Conservation (phyloP, 73 alveolate species). For the Paraurostyla sp. region DNA sequence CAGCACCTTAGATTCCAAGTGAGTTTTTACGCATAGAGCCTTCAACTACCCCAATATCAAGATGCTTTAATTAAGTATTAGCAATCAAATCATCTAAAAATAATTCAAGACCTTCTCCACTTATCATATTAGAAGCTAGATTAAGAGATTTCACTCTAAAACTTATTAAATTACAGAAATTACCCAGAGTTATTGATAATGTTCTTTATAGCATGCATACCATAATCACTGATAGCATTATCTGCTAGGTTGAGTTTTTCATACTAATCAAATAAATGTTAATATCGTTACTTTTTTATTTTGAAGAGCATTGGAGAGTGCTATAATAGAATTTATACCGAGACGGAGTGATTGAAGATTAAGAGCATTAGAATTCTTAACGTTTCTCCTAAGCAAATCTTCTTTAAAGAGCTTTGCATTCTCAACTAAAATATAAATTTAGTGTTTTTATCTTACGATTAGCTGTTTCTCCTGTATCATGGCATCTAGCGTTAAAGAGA, state of each 20-base stretch:
- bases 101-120: conserved; percentile 95
- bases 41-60: conserved; percentile 95
- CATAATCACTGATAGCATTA: conserved; percentile 95
- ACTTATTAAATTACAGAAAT: neutral
- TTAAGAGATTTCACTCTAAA: conserved; percentile 77
- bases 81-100: conserved; percentile 93
- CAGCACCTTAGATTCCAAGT: conserved; percentile 97
- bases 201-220: conserved; percentile 96
- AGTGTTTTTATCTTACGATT: conserved; percentile 12
- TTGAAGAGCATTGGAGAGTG: conserved; percentile 89
- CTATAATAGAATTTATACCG: conserved; percentile 93
- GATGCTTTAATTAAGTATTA: conserved; percentile 83
- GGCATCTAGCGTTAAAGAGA: conserved; percentile 91
- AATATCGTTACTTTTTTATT: conserved; percentile 69
- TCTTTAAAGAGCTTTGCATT: conserved; percentile 96
- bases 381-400: conserved; percentile 90
- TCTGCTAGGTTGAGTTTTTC: conserved; percentile 94
- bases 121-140: conserved; percentile 95
- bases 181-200: conserved; percentile 84
- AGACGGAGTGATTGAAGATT: conserved; percentile 92
- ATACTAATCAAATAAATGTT: neutral
- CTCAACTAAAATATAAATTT: conserved; percentile 51
- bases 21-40: conserved; percentile 97
- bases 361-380: conserved; percentile 86
- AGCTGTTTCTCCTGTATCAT: conserved; percentile 90